These are phyloP conservation scores for Ulota crispa DNA, from an alignment of 225 moss, liverwort and hornwort species.

Conservation along the genomic window DNA sequence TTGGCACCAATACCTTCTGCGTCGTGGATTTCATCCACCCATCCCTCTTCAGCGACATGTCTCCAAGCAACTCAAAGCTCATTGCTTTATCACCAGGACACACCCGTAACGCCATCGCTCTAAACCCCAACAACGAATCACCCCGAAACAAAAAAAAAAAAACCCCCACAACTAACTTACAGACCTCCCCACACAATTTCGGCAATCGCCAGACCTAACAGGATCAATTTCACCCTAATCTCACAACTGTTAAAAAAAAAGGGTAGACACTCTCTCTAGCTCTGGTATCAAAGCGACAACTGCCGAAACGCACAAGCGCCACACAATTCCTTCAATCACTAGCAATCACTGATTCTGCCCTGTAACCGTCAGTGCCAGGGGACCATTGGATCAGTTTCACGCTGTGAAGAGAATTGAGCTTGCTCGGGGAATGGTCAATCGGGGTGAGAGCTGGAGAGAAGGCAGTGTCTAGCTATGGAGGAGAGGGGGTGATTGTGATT, in stretches of 20 bases:
- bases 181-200: not conserved
- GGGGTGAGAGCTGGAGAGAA: not conserved
- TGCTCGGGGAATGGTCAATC: too few species aligned
- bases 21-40: slow-evolving; percentile 10
- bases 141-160: not conserved
- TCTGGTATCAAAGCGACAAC: too few species aligned
- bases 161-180: not conserved
- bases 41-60: slow-evolving; percentile 1
- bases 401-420: not conserved
- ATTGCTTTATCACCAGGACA: slow-evolving; percentile 23
- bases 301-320: too few species aligned
- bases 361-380: not conserved
- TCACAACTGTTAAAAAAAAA: not conserved
- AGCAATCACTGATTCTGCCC: too few species aligned
- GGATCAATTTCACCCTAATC: not conserved
- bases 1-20: slow-evolving; percentile 7
- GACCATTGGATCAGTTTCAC: not conserved
- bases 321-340: not conserved
- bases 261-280: too few species aligned
- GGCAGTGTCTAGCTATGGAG: not conserved
- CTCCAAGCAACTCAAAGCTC: slow-evolving; percentile 13
- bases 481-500: not conserved
- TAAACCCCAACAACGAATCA: not conserved
- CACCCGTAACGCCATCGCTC: slow-evolving; percentile 39
- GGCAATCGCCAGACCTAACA: not conserved